These are phyloP conservation scores for Phytophthora pistaciae DNA, from an alignment of 352 stramenopile genomes.

Conservation along the genomic window DNA sequence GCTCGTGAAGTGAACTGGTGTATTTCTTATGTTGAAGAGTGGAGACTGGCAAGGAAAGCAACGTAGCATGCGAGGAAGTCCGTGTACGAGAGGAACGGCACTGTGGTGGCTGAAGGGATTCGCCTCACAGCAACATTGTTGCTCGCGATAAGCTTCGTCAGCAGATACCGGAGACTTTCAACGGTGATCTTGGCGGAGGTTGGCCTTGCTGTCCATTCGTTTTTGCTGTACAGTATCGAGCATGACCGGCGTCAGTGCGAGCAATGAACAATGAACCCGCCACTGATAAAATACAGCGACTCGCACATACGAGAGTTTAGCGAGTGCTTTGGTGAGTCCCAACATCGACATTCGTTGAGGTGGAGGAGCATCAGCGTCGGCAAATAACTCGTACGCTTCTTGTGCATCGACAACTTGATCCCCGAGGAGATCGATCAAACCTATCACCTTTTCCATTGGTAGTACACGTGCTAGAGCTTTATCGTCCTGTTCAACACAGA, in stretches of 20 bases:
- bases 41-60: constrained; percentile 44
- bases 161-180: constrained; percentile 47
- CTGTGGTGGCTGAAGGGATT: constrained; percentile 40
- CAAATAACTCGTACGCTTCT: constrained; percentile 59
- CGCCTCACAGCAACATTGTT: constrained; percentile 33
- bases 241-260: neutral
- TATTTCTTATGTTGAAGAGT: constrained; percentile 24
- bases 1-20: constrained; percentile 1
- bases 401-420: constrained; percentile 68
- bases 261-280: neutral
- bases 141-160: constrained; percentile 50
- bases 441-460: constrained; percentile 53
- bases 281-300: too few species aligned
- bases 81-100: constrained; percentile 66
- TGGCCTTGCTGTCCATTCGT: constrained; percentile 2
- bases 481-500: neutral
- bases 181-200: constrained; percentile 17
- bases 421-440: constrained; percentile 68
- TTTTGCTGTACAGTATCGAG: constrained; percentile 13
- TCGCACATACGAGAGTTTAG: constrained; percentile 46
- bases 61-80: constrained; percentile 76
- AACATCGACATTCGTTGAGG: constrained; percentile 53
- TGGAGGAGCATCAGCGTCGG: constrained; percentile 20
- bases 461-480: constrained; percentile 16
- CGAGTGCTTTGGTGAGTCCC: constrained; percentile 54